Percentiles rank a stretch among this genome's conserved stretches.
Conservation (phyloP, 352 stramenopile species). For the Thalassiosira mediterranea region DNA sequence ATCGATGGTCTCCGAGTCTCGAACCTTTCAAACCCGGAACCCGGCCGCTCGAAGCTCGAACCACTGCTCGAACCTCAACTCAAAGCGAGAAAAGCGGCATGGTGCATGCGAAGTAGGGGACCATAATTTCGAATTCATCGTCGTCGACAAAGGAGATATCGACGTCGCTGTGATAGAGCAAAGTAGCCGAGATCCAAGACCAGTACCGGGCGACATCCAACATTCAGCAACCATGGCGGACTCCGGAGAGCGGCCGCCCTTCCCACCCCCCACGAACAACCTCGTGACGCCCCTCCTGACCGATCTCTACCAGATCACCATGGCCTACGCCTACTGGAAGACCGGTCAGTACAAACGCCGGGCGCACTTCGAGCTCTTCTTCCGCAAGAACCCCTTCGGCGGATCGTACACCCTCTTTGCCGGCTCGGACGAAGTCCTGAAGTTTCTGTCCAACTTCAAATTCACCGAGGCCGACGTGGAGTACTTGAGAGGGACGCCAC, state of each 20-base stretch:
- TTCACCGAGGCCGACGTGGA: constrained; percentile 93
- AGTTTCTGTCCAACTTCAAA: constrained; percentile 87
- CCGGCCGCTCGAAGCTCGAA: too few species aligned
- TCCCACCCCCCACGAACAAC: too few species aligned
- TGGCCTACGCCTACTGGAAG: constrained; percentile 99
- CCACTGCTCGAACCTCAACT: too few species aligned
- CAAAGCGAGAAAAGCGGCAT: too few species aligned
- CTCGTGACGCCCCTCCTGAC: constrained; percentile 95
- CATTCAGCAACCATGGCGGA: not conserved
- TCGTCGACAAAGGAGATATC: too few species aligned
- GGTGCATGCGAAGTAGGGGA: too few species aligned
- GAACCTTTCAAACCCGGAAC: too few species aligned
- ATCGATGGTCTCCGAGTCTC: too few species aligned
- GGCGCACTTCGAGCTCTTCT: constrained; percentile 92
- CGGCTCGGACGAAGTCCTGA: constrained; percentile 87
- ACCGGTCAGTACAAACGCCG: constrained; percentile 91
- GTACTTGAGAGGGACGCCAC: constrained; percentile 90
- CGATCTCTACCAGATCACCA: constrained; percentile 97
- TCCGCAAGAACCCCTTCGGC: constrained; percentile 99
- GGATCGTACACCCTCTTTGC: constrained; percentile 90
- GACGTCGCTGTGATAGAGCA: not conserved
- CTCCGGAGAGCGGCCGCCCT: constrained; percentile 30
- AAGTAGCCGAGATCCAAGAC: not conserved
- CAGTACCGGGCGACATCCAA: not conserved
- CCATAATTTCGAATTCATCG: too few species aligned